Evolutionary conservation across 2,329 filamentous ascomycete species (phyloP).

Genomic region (Pseudogymnoascus sp.): DNA sequence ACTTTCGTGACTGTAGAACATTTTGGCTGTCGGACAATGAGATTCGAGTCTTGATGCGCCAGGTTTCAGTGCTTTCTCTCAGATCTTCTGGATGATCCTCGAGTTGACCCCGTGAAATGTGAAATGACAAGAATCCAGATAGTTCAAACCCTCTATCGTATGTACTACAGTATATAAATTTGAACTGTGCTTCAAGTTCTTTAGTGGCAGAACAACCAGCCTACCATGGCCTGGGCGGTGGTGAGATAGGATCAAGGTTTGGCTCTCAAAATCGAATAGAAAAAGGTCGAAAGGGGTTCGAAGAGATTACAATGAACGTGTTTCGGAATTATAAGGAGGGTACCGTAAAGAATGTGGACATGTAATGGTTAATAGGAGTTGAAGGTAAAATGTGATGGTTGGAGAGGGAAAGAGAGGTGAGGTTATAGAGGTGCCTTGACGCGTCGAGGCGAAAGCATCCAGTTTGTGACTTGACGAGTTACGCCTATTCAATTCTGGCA

Average conservation of each 20-base stretch:
- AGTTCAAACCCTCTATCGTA: background rate
- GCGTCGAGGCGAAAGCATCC: background rate
- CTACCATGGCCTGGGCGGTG: background rate
- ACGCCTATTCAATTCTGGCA: background rate
- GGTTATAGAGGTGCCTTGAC: background rate
- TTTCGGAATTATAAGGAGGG: background rate
- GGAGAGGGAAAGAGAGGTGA: background rate
- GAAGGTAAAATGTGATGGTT: background rate
- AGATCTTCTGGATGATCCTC: background rate
- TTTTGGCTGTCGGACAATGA: slow-evolving; percentile 31
- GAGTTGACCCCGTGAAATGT: background rate
- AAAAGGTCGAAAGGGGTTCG: background rate
- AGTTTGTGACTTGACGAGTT: background rate
- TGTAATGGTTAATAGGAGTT: background rate
- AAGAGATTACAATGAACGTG: background rate
- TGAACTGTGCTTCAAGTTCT: background rate
- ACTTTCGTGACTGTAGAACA: slow-evolving; percentile 98
- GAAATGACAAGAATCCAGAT: background rate
- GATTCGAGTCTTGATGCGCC: background rate
- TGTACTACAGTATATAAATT: background rate
- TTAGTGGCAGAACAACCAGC: background rate
- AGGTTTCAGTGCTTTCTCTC: background rate
- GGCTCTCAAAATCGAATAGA: background rate
- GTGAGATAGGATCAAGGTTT: background rate
- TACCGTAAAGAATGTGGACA: background rate